Base-by-base conservation (phyloP, 2,329 filamentous ascomycete species). In the Fusarium udum region DNA sequence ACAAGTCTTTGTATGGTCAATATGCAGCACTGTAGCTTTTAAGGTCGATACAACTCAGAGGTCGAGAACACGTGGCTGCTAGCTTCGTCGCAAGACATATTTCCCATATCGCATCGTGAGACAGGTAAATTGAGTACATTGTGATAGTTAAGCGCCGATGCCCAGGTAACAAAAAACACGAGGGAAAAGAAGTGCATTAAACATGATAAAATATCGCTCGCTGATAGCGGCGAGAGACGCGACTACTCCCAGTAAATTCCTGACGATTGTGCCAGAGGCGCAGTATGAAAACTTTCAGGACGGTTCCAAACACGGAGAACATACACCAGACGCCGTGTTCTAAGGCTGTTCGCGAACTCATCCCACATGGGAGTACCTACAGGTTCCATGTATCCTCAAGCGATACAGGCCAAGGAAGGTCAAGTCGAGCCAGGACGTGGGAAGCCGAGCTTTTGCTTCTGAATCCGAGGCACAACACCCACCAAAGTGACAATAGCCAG, bases 391-490 rank as follows among this genome's bases (percentile, higher is more conserved):
- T 6, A n/a, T 39, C 24, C 51, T n/a, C 34, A 55, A 40, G 34
- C 11, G 36, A 28, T 26, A 16, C 11, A 55, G 20, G 15, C 22
- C 43, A 69, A 32, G n/a, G 36, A 36, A 4, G 28, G 22, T 73
- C 45, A 77, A 53, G 52, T 66, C 20, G 61, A 62, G 26, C 46
- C 58, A 43, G 69, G 69, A 18, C 64, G 70, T 52, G 73, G 71
- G 60, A 83, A 77, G 2, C 94, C 93, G 65, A 98, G 85, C 86
- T 98, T 98, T 71, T 90, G 88, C 84, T 92, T 90, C 85, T 94
- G 93, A 70, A 98, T 90, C 72, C 95, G 89, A 13, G 95, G 92
- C 66, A 92, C 86, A 22, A 97, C 83, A 0, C 96, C 95, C 26
- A 90, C 77, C 15, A 96, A 78, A 36, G 94, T 85, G 42, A 98